Evolutionary conservation across 305 asterid genomes (phyloP).

Genomic region (Fraxinus ornus): DNA sequence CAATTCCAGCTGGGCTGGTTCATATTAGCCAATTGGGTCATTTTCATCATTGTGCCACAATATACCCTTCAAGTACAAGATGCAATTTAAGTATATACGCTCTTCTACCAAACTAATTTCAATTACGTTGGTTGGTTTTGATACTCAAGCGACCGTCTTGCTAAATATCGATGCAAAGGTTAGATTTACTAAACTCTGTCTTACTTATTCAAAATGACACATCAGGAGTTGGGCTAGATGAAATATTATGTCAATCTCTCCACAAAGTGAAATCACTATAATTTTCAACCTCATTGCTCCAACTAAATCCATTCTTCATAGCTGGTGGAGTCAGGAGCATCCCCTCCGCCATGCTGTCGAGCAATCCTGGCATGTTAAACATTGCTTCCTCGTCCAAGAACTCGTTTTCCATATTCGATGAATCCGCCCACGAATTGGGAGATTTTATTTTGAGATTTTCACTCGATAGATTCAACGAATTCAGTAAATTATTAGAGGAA

Average conservation of each 20-base stretch:
- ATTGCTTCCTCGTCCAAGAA: conserved; percentile 61
- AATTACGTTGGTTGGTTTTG: neutral
- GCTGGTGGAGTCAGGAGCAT: conserved; percentile 71
- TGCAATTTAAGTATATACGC: neutral
- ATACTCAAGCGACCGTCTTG: neutral
- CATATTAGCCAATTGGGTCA: too few relatives aligned
- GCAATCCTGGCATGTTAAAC: conserved; percentile 62
- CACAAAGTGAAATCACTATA: conserved; percentile 45
- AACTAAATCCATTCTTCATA: conserved; percentile 53
- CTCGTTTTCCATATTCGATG: neutral
- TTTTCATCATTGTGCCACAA: too few relatives aligned
- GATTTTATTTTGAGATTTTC: neutral
- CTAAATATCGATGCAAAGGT: neutral
- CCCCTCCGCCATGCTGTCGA: conserved; percentile 81
- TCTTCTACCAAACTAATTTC: neutral
- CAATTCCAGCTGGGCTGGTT: too few relatives aligned
- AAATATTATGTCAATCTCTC: conserved; percentile 24
- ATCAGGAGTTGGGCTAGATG: neutral
- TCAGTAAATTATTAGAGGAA: neutral
- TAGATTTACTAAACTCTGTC: neutral
- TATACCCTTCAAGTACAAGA: too few relatives aligned
- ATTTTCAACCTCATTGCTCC: conserved; percentile 36
- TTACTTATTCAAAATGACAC: neutral
- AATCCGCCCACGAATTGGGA: neutral
- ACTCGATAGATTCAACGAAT: neutral